These are phyloP conservation scores for Colletotrichum destructivum DNA, from an alignment of 2,329 filamentous ascomycete genomes.

Conservation along the genomic window DNA sequence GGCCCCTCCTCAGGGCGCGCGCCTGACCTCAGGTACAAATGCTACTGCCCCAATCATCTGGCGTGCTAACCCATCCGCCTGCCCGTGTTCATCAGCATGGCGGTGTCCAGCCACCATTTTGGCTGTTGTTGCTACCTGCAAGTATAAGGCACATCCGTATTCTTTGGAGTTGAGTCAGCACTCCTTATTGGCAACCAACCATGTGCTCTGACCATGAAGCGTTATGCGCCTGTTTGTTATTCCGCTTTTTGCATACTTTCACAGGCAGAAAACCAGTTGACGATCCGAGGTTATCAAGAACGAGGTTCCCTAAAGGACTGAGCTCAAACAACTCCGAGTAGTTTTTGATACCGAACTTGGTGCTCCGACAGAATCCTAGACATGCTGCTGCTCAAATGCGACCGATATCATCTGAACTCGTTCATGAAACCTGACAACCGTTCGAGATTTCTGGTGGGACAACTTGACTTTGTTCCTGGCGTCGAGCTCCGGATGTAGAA, in stretches of 20 bases:
- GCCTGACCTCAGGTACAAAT: conserved; percentile 26
- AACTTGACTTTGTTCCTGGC: neutral
- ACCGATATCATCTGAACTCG: conserved; percentile 24
- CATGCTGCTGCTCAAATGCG: neutral
- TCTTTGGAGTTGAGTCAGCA: too few relatives aligned
- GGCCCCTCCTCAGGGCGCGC: neutral
- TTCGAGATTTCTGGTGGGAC: conserved; percentile 14
- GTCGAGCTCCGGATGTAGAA: neutral
- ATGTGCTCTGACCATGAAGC: neutral
- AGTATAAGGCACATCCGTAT: too few relatives aligned
- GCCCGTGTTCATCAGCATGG: conserved; percentile 15
- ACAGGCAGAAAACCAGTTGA: neutral
- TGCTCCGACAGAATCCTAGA: neutral
- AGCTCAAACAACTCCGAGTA: neutral
- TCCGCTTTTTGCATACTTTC: neutral
- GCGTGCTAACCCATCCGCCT: conserved; percentile 7
- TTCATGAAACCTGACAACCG: neutral
- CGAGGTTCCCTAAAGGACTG: neutral
- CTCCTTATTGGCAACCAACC: neutral
- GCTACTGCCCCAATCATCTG: conserved; percentile 7
- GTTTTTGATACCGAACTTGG: neutral
- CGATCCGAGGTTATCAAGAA: neutral
- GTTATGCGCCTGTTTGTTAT: too few relatives aligned
- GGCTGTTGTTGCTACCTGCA: too few relatives aligned
- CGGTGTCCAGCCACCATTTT: conserved; percentile 1